phyloP scores from a whole-genome alignment of 139 green algal genomes.

The Chlamydomonas eustigma region DNA sequence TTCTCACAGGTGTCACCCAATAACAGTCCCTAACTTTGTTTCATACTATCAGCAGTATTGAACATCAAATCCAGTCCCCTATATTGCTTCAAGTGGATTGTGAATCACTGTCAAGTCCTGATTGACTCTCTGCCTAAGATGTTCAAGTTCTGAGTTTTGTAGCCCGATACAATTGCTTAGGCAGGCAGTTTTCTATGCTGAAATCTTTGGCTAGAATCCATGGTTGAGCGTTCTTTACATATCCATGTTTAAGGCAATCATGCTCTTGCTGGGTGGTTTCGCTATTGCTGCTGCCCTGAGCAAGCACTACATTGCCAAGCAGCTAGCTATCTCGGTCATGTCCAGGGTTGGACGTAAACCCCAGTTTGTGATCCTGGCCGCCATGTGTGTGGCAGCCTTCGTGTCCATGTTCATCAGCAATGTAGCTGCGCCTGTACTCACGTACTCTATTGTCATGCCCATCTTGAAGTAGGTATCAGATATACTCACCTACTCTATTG shows the following conservation, averaged over 20 bases:
- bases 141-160: too few relatives aligned
- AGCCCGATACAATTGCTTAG: background rate
- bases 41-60: too few relatives aligned
- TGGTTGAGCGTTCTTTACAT: background rate
- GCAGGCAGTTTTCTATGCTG: background rate
- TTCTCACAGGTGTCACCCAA: conserved; percentile 64
- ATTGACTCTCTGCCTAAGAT: too few relatives aligned
- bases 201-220: background rate
- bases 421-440: conserved; percentile 70
- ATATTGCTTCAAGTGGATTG: too few relatives aligned
- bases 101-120: too few relatives aligned
- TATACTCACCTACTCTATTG: too few relatives aligned
- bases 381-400: conserved; percentile 69
- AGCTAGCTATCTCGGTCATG: conserved; percentile 39
- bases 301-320: conserved; percentile 74
- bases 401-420: conserved; percentile 73
- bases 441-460: conserved; percentile 59
- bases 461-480: conserved; percentile 46
- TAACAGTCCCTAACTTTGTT: too few relatives aligned
- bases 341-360: conserved; percentile 46
- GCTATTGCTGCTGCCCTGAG: conserved; percentile 64
- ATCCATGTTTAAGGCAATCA: conserved; percentile 59
- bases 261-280: conserved; percentile 74
- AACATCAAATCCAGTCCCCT: too few relatives aligned
- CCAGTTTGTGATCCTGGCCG: conserved; percentile 54